Percentiles rank a stretch among this genome's conserved stretches.
Conservation (phyloP, 2,329 filamentous ascomycete species). For the Nannizzia gypsea region DNA sequence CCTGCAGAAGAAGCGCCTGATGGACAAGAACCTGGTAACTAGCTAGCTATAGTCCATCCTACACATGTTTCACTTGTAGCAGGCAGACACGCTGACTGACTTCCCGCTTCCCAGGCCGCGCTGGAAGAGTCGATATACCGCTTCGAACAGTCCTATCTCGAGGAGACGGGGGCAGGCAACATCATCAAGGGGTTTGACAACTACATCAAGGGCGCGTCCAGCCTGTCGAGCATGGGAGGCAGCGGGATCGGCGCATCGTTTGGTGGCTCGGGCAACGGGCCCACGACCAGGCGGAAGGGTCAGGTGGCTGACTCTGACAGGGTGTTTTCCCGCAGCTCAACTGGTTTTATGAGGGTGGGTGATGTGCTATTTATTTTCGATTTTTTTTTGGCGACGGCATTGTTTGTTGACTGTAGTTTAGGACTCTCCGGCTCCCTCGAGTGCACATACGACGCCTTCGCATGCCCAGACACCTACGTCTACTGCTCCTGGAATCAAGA, state of each 20-base stretch:
- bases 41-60: conserved; percentile 17
- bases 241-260: conserved; percentile 15
- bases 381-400: not conserved
- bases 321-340: conserved; percentile 39
- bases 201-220: conserved; percentile 79
- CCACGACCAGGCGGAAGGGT: conserved; percentile 32
- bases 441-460: conserved; percentile 37
- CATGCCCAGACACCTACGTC: conserved; percentile 37
- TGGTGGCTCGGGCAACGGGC: conserved; percentile 22
- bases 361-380: not conserved
- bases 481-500: conserved; percentile 17
- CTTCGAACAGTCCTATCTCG: conserved; percentile 77
- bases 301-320: conserved; percentile 36
- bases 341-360: conserved; percentile 36
- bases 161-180: conserved; percentile 78
- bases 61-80: not conserved
- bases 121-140: conserved; percentile 73
- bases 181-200: conserved; percentile 97
- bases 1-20: conserved; percentile 51
- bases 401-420: conserved; percentile 13
- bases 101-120: conserved; percentile 32
- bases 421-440: conserved; percentile 35
- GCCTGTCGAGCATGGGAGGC: conserved; percentile 31
- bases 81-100: not conserved
- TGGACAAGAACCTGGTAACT: conserved; percentile 52